Conservation (phyloP, 768 basidiomycete species). For the Fibroporia radiculosa region DNA sequence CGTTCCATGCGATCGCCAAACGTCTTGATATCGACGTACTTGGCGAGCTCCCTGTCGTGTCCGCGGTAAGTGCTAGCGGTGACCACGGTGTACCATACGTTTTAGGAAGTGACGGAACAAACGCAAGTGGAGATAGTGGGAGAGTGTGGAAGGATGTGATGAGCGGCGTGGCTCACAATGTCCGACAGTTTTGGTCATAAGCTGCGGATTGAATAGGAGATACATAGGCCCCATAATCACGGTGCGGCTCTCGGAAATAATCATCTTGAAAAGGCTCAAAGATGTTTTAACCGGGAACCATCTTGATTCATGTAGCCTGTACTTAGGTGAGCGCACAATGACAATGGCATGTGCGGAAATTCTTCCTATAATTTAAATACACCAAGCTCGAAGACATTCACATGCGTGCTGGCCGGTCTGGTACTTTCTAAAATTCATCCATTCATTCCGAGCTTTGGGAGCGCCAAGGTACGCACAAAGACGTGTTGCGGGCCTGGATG, state of each 20-base stretch:
- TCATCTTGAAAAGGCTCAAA: too few relatives aligned
- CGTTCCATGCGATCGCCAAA: slow-evolving; percentile 52
- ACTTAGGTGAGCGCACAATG: too few relatives aligned
- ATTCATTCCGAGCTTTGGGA: slow-evolving; percentile 93
- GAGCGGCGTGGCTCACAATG: slow-evolving; percentile 20
- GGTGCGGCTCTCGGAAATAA: too few relatives aligned
- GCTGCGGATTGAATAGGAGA: too few relatives aligned
- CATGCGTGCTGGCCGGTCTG: slow-evolving; percentile 83
- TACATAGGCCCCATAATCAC: too few relatives aligned
- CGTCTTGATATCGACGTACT: slow-evolving; percentile 57
- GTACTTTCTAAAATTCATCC: slow-evolving; percentile 82
- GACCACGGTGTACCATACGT: slow-evolving; percentile 60
- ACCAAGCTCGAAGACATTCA: too few relatives aligned
- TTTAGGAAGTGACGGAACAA: slow-evolving; percentile 11
- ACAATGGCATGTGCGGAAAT: too few relatives aligned
- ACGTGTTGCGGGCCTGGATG: slow-evolving; percentile 92
- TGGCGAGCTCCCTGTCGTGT: slow-evolving; percentile 76
- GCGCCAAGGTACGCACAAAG: slow-evolving; percentile 91
- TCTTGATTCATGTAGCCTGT: too few relatives aligned
- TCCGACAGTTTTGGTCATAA: slow-evolving; percentile 20
- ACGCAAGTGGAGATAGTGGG: slow-evolving; percentile 4
- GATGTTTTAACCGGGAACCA: too few relatives aligned
- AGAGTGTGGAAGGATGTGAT: slow-evolving; percentile 23
- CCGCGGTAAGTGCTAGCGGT: slow-evolving; percentile 62
- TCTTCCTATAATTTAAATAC: too few relatives aligned